Conservation (phyloP, 306 rosid genomes). For the Quercus dentata region DNA sequence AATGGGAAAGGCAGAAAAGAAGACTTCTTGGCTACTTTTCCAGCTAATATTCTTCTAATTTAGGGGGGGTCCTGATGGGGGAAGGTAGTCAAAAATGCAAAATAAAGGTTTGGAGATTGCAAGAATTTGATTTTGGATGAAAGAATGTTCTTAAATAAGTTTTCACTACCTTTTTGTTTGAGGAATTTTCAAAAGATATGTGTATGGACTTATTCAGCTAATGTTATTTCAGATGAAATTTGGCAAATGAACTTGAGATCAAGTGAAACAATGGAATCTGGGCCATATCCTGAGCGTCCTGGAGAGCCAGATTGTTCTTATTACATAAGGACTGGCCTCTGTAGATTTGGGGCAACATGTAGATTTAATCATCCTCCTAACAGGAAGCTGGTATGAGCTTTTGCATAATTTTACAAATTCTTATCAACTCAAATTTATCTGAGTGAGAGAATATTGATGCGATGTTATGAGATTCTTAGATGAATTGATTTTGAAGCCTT, state of each 20-base stretch:
- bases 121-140: slow-evolving; percentile 8
- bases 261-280: slow-evolving; percentile 83
- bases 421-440: not conserved
- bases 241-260: slow-evolving; percentile 93
- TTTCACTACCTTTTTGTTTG: slow-evolving; percentile 7
- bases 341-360: slow-evolving; percentile 97
- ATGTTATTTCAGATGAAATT: slow-evolving; percentile 72
- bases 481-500: not conserved
- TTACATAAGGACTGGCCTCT: slow-evolving; percentile 90
- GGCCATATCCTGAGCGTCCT: slow-evolving; percentile 87
- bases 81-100: not conserved
- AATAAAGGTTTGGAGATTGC: not conserved
- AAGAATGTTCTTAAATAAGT: not conserved
- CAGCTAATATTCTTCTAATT: not conserved
- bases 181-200: slow-evolving; percentile 11
- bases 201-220: slow-evolving; percentile 13
- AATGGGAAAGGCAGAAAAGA: not conserved
- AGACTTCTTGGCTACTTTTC: not conserved
- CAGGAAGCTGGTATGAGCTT: slow-evolving; percentile 78
- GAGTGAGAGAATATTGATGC: slow-evolving; percentile 9
- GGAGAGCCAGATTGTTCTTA: slow-evolving; percentile 97
- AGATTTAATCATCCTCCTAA: slow-evolving; percentile 97
- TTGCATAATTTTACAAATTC: slow-evolving; percentile 15
- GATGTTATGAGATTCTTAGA: not conserved
- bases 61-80: not conserved